Base-by-base conservation (phyloP, 805 yeast genomes). In the Kuraishia piskuri region DNA sequence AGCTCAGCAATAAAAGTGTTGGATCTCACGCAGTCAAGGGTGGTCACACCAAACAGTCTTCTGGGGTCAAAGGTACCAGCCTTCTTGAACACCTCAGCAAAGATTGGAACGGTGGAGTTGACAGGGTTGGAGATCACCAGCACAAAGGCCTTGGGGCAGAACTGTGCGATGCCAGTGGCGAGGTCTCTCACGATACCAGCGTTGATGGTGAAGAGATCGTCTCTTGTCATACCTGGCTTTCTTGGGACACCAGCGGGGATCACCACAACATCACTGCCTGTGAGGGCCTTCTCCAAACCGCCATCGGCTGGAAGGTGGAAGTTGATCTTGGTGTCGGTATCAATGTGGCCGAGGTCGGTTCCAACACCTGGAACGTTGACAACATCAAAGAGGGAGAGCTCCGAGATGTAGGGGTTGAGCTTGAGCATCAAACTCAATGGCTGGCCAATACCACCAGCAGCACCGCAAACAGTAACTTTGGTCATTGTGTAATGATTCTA, bases 91-190 rank as follows among this genome's bases (percentile, higher is more conserved):
- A 87, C 83, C 71, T 88, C 90, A 53, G 87, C 88, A 52, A 90
- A 89, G 61, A 90, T 84, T 51, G 97, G 96, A 24, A 90, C 96
- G 9, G 96, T 86, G 22, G 96, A 88, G 77, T 90, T 90, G 61
- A 90, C 96, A 4, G 97, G 97, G 77, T 90, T 90, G 50, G 96
- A 88, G 64, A 90, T 90, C 61, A 91, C 80, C 63, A 89, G 76
- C 20, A 89, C 82, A 61, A 85, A 82, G 1, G 96, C 94, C 59
- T 80, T 75, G 56, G 94, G 91, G 54, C 88, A 82, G 66, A 67
- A 62, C 58, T 74, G 74, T 50, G 95, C 94, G 61, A 90, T 83
- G 14, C 88, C 89, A 59, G 79, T 80, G 44, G 92, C 86, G 56
- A 90, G 74, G 56, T 79, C 82, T 58, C 80, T 79, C 57, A 90